Evolutionary conservation across 768 basidiomycete genomes (phyloP), one percentile per base, ranked within the genome.

Genomic region (Suillus tomentosus): DNA sequence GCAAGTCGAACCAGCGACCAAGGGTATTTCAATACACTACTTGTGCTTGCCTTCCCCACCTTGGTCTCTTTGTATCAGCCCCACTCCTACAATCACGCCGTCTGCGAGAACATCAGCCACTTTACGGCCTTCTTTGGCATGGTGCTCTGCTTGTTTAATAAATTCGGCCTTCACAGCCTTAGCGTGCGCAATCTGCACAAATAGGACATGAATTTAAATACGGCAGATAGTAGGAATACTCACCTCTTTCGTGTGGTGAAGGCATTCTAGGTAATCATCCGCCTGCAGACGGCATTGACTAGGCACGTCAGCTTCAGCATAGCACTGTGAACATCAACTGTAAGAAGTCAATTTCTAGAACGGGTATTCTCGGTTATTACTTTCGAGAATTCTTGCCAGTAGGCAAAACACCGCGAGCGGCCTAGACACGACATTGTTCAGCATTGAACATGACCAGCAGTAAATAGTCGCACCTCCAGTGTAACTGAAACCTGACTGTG

Each of bases 371-470:
- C 19, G 4, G 39, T 11, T 54, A 64, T 61, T 61, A 89, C 91
- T 73, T 88, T 90, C 68, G 87, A 82, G 79, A 93, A 91, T 76
- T 95, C 92, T 72, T 95, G 94, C 94, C 95, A 96, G 79, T 90
- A 93, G 14, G 86, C 82, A 76, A 95, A 95, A 78, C 95, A 97
- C 71, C 92, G 85, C 66, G 92, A 87, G 67, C 87, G 87, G 69
- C 93, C 94, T 95, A 66, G 3, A 42, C 57, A 24, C 24, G 24
- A 57, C 15, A 57, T 11, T 42, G 51, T 42, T 57, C 51, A 36
- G n/a, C n/a, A 37, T 36, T 37, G 54, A 31, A 2, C 39, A 60
- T 24, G 53, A 27, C 43, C 15, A 11, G 54, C 6, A 15, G 63
- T 36, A 5, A 63, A 47, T 55, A 56, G 10, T 72, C 80, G 59